phyloP scores from a whole-genome alignment of 257 asterid species.

The Datura wrightii region DNA sequence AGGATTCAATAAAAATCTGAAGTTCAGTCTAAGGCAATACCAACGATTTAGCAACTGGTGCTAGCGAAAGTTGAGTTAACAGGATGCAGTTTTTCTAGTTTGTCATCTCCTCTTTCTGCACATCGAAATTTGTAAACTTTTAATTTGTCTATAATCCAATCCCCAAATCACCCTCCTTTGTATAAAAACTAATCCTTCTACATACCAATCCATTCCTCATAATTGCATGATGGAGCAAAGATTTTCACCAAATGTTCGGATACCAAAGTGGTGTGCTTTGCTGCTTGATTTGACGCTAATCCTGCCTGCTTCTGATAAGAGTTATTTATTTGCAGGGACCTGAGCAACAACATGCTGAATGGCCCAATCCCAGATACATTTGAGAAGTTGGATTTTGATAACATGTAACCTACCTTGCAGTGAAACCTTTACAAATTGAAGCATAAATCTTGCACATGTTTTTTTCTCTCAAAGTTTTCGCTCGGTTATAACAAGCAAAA shows the following conservation, averaged over 20 bases:
- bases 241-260: background rate
- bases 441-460: background rate
- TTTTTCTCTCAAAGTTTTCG: background rate
- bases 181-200: background rate
- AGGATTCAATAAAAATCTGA: conserved; percentile 16
- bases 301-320: conserved; percentile 23
- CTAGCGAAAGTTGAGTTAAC: background rate
- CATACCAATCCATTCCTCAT: background rate
- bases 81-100: conserved; percentile 3
- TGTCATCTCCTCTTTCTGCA: conserved; percentile 16
- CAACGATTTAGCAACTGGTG: conserved; percentile 1
- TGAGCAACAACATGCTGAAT: conserved; percentile 75
- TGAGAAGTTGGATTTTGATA: conserved; percentile 27
- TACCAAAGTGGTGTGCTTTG: conserved; percentile 5
- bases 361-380: conserved; percentile 56
- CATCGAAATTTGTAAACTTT: background rate
- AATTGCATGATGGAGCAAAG: background rate
- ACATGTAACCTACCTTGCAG: conserved; percentile 55
- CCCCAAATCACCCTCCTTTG: background rate
- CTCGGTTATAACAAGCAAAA: conserved; percentile 1
- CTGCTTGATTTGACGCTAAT: background rate
- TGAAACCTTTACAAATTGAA: background rate
- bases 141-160: background rate
- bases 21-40: background rate
- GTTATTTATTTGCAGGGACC: conserved; percentile 63